Evolutionary conservation across 2,329 filamentous ascomycete species (phyloP), one percentile per base, ranked within the genome.

Genomic region (Fusarium sp.): DNA sequence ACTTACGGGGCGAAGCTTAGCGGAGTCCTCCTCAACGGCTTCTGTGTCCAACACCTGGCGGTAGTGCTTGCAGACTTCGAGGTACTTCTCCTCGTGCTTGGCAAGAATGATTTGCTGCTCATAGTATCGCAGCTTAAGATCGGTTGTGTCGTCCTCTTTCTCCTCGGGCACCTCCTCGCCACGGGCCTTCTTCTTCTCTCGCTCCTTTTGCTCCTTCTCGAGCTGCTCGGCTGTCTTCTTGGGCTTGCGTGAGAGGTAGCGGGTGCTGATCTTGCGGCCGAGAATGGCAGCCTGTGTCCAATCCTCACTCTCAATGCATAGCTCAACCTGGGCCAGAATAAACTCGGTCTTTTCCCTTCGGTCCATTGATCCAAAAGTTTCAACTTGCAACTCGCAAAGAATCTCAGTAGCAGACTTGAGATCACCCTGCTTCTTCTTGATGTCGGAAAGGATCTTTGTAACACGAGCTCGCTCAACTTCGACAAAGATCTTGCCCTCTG

Each of bases 401-500:
- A 96, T 96, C 75, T 98, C 95, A 57, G 93, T 91, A 30, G 96
- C 96, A 8, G 93, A 90, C 79, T 93, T 94, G 77, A 97, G 85
- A 78, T 99, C 95, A 70, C 94, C 95, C 82, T 98, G 94, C 71
- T 92, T 84, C 83, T 97, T 98, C 87, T 98, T 98, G 86, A 99
- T 98, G 81, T 98, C 90, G 54, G 96, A 98, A 15, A 99, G 87
- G 72, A 97, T 97, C 79, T 92, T 94, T 76, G 96, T 99, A 65
- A 99, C 91, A 74, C 96, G 92, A 71, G 96, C 96, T 74, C 96
- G 91, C 86, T 99, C 96, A 56, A 99, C 96, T 85, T 99, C 96
- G 76, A 99, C 95, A 77, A 99, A 99, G 80, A 99, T 99, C 92
- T 99, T 99, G 83, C 96, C 96, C 83, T 99, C 96, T 11, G 96